Percentiles rank a stretch among this genome's conserved stretches.
phyloP scores from a whole-genome alignment of 2,329 filamentous ascomycete species.

The Colletotrichum falcatum region DNA sequence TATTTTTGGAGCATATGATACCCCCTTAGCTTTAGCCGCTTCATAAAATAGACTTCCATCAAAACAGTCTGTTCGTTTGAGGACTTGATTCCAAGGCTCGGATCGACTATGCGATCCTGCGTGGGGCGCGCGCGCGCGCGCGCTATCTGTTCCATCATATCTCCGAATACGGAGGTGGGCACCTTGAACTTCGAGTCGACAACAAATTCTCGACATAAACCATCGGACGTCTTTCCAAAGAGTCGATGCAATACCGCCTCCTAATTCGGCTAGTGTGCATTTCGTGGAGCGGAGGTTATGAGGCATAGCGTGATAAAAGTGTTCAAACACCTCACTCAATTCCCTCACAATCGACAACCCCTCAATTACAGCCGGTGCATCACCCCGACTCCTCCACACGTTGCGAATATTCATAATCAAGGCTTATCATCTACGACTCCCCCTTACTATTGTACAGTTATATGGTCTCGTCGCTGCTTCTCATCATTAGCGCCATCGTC shows the following conservation, averaged over 20 bases:
- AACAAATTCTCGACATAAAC: not conserved
- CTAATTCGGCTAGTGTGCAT: not conserved
- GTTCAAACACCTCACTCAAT: conserved; percentile 11
- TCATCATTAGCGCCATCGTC: not conserved
- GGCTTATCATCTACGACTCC: not conserved
- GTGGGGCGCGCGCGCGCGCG: conserved; percentile 25
- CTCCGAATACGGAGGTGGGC: conserved; percentile 36
- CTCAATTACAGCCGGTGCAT: conserved; percentile 17
- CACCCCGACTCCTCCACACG: not conserved
- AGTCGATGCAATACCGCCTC: not conserved
- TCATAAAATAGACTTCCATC: not conserved
- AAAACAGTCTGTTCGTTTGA: not conserved
- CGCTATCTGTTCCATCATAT: not conserved
- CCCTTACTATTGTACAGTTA: not conserved
- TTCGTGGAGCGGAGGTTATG: conserved; percentile 3
- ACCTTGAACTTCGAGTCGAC: conserved; percentile 21
- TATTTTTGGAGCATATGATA: conserved; percentile 37
- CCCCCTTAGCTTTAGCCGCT: conserved; percentile 20
- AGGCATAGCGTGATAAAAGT: conserved; percentile 15
- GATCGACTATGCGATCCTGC: conserved; percentile 4
- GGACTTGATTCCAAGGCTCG: not conserved
- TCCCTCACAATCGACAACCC: conserved; percentile 10
- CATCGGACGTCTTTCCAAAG: not conserved
- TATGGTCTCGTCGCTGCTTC: not conserved
- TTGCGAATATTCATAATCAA: not conserved